Conservation (phyloP, 805 yeast species). For the Cyberlindnera subsufficiens region DNA sequence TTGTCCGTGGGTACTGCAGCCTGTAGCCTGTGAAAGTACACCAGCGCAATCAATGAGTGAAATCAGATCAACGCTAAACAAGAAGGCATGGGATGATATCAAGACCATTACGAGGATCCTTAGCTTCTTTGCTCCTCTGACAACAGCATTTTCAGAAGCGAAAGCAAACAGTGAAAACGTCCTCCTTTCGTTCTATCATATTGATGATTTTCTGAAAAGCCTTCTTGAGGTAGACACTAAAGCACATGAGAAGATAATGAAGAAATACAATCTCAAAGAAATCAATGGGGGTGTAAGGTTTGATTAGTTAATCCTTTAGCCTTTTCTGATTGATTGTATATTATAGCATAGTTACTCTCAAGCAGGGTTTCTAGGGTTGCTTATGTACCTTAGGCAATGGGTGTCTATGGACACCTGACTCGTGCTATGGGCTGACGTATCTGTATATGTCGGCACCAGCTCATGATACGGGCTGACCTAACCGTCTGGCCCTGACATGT, state of each 20-base stretch:
- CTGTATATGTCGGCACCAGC: not conserved
- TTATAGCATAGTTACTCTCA: too few relatives aligned
- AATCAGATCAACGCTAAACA: not conserved
- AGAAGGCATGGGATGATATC: not conserved
- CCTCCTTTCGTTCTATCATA: not conserved
- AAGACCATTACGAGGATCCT: not conserved
- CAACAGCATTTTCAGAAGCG: not conserved
- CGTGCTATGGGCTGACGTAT: too few relatives aligned
- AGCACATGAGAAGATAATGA: not conserved
- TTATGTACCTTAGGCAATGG: too few relatives aligned
- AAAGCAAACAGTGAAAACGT: not conserved
- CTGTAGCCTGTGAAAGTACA: too few relatives aligned
- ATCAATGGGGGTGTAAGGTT: not conserved
- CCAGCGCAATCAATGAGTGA: not conserved
- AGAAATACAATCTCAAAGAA: not conserved
- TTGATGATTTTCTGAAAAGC: not conserved
- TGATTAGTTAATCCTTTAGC: too few relatives aligned
- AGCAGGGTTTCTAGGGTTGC: too few relatives aligned
- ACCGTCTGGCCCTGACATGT: too few relatives aligned
- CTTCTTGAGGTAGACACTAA: not conserved
- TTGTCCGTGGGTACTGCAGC: too few relatives aligned
- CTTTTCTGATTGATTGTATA: too few relatives aligned
- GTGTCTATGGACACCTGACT: not conserved
- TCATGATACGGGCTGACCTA: too few relatives aligned
- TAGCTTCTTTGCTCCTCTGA: not conserved